These are phyloP conservation scores for Boletus eberwhitei DNA, from an alignment of 768 basidiomycete species.

Conservation along the genomic window DNA sequence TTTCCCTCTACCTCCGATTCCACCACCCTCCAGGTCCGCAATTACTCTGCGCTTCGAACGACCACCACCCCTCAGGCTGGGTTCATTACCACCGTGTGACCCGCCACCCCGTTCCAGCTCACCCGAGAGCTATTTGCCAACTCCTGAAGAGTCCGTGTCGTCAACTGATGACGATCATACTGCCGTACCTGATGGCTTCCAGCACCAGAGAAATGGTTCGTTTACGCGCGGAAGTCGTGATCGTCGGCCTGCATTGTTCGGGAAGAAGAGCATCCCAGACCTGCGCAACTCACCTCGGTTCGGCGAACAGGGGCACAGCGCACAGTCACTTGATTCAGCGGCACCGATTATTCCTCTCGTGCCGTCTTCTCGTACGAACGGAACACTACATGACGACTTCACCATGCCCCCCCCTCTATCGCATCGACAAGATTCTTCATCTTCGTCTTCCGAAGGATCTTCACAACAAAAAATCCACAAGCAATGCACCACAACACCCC, in stretches of 20 bases:
- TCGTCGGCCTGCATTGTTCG: conserved; percentile 38
- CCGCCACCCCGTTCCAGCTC: conserved; percentile 47
- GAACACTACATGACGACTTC: conserved; percentile 27
- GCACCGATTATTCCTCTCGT: conserved; percentile 5
- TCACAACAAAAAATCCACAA: conserved; percentile 23
- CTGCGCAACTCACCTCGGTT: conserved; percentile 51
- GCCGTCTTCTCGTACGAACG: conserved; percentile 12
- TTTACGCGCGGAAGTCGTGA: conserved; percentile 40
- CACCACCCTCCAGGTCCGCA: conserved; percentile 25
- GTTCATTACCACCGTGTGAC: conserved; percentile 41
- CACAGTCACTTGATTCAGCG: conserved; percentile 27
- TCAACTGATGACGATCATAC: conserved; percentile 45
- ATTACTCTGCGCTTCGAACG: conserved; percentile 33
- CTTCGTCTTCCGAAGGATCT: conserved; percentile 35
- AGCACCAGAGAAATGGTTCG: conserved; percentile 52
- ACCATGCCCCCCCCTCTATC: conserved; percentile 40
- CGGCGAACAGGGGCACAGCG: conserved; percentile 25
- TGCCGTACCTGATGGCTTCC: conserved; percentile 23
- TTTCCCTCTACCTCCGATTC: conserved; percentile 38
- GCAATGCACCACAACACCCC: conserved; percentile 29
- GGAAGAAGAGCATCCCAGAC: conserved; percentile 88
- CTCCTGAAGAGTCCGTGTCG: conserved; percentile 53
- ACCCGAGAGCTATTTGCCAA: conserved; percentile 53
- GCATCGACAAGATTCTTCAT: conserved; percentile 44
- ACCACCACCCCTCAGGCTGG: conserved; percentile 49